These are phyloP conservation scores for Colletotrichum magnum DNA, from an alignment of 2,329 filamentous ascomycete species.

Conservation along the genomic window DNA sequence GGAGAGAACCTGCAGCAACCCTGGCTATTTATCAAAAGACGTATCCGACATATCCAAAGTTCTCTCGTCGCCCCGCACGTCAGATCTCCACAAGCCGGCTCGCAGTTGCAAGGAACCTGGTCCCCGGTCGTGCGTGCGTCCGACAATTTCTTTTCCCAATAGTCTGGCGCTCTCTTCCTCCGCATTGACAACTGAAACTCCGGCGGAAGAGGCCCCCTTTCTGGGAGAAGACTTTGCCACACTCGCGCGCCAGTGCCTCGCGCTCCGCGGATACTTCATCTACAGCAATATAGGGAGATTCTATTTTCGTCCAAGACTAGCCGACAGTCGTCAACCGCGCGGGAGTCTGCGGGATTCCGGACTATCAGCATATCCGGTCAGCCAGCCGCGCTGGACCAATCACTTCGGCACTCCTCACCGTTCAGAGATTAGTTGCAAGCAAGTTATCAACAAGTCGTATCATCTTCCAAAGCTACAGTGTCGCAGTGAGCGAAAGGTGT, in stretches of 20 bases:
- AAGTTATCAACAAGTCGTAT: constrained; percentile 8
- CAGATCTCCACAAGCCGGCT: constrained; percentile 7
- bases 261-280: constrained; percentile 17
- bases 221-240: constrained; percentile 20
- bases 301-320: constrained; percentile 14
- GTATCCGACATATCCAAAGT: constrained; percentile 8
- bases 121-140: constrained; percentile 34
- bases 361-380: constrained; percentile 1
- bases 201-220: background rate
- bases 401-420: background rate
- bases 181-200: constrained; percentile 24
- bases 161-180: background rate
- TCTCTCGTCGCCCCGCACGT: background rate
- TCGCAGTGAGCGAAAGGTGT: background rate
- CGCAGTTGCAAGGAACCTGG: background rate
- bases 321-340: constrained; percentile 9
- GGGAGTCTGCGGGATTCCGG: constrained; percentile 5
- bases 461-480: background rate
- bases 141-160: constrained; percentile 9
- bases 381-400: constrained; percentile 24
- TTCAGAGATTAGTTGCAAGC: constrained; percentile 5
- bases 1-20: background rate
- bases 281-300: constrained; percentile 16
- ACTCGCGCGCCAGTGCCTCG: constrained; percentile 6
- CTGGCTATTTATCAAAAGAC: background rate